Percentiles rank a stretch among this genome's conserved stretches.
phyloP scores from a whole-genome alignment of 257 asterid species.

The Echites panduratus region DNA sequence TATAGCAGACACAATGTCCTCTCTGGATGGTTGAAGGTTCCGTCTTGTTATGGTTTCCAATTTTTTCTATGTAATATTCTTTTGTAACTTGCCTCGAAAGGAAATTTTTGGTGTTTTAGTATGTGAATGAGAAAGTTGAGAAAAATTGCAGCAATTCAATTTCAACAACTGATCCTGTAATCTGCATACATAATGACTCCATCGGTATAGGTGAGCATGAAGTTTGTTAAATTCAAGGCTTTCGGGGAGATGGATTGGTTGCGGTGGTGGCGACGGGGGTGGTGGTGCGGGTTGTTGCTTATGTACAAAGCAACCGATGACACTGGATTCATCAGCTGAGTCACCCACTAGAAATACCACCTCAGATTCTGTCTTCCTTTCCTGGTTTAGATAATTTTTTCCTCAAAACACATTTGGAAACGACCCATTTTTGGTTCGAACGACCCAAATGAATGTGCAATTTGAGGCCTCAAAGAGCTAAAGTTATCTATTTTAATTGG shows the following conservation, averaged over 20 bases:
- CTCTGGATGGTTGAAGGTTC: neutral
- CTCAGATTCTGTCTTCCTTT: too few species aligned
- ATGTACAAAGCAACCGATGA: too few species aligned
- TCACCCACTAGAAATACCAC: too few species aligned
- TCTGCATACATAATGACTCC: too few species aligned
- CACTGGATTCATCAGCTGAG: too few species aligned
- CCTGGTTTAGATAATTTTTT: neutral
- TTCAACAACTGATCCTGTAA: neutral
- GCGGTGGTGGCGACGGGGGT: too few species aligned
- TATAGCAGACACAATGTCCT: conserved; percentile 19
- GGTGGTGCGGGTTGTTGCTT: too few species aligned
- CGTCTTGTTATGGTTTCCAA: neutral
- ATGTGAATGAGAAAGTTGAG: conserved; percentile 1
- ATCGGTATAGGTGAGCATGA: too few species aligned
- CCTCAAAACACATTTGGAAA: conserved; percentile 20
- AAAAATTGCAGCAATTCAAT: neutral
- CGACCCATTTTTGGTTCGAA: neutral
- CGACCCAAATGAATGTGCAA: conserved; percentile 19
- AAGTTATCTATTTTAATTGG: conserved; percentile 21
- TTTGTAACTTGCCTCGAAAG: conserved; percentile 9
- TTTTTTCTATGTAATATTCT: conserved; percentile 12
- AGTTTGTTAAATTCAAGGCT: too few species aligned
- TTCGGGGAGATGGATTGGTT: too few species aligned
- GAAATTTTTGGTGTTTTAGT: conserved; percentile 10
- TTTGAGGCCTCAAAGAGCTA: conserved; percentile 17